Conservation (phyloP, 108 stramenopile genomes). For the Cyclotella kingstonii region DNA sequence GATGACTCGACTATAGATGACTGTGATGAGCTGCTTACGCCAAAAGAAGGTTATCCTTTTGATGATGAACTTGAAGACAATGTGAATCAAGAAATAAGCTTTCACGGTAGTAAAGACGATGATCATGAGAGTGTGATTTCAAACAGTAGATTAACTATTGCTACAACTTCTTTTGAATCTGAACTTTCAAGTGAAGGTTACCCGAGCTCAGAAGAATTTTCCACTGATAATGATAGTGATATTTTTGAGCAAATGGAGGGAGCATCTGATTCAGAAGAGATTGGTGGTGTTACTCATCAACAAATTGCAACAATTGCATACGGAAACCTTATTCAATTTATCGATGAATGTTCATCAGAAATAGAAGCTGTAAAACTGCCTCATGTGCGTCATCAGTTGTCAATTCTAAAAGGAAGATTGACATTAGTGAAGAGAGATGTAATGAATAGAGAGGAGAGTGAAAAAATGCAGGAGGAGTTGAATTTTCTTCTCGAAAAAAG, state of each 20-base stretch:
- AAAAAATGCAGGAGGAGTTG: too few species aligned
- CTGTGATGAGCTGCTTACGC: slow-evolving; percentile 5
- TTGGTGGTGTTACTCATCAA: background rate
- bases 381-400: background rate
- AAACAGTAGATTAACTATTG: background rate
- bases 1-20: background rate
- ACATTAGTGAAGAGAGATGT: background rate
- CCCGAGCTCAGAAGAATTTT: background rate
- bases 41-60: slow-evolving; percentile 2
- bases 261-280: background rate
- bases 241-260: background rate
- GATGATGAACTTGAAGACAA: background rate
- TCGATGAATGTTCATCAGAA: slow-evolving; percentile 9
- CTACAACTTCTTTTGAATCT: too few species aligned
- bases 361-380: slow-evolving; percentile 3
- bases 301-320: background rate
- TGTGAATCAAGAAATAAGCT: slow-evolving; percentile 16
- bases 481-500: slow-evolving; percentile 2
- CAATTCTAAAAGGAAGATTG: slow-evolving; percentile 10
- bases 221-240: background rate
- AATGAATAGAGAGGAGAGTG: background rate
- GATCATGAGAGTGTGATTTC: background rate
- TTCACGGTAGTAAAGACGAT: slow-evolving; percentile 18
- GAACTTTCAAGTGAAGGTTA: too few species aligned
- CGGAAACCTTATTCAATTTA: background rate